Percentiles rank a stretch among this genome's conserved stretches.
phyloP scores from a whole-genome alignment of 441 rosid species.

The Euphorbia celastroides region DNA sequence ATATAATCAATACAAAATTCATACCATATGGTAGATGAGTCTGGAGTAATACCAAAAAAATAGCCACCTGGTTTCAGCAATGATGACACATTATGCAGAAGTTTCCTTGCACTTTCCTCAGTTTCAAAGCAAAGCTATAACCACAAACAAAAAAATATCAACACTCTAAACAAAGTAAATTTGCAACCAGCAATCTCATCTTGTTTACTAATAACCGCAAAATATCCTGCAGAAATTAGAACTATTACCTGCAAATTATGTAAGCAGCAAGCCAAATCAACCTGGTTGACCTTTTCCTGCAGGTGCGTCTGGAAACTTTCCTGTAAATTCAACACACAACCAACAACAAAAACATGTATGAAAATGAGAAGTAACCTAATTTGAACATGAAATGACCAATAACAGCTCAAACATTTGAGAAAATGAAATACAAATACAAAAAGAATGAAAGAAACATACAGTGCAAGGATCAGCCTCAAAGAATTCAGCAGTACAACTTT shows the following conservation, averaged over 20 bases:
- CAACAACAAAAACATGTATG: background rate
- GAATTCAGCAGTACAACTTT: conserved; percentile 61
- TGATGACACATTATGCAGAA: conserved; percentile 70
- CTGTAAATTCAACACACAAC: conserved; percentile 33
- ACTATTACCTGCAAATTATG: conserved; percentile 82
- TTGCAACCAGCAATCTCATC: background rate
- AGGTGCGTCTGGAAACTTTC: conserved; percentile 52
- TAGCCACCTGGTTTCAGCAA: conserved; percentile 94
- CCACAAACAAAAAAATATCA: conserved; percentile 7
- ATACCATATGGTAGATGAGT: conserved; percentile 98
- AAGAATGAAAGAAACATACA: conserved; percentile 28
- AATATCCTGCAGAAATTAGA: conserved; percentile 11
- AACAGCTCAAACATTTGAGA: background rate
- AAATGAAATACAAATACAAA: background rate
- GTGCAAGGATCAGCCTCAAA: conserved; percentile 80
- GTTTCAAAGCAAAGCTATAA: conserved; percentile 83
- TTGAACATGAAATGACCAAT: background rate
- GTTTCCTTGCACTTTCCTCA: conserved; percentile 86
- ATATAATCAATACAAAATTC: conserved; percentile 20
- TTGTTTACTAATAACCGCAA: background rate
- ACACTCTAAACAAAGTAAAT: background rate
- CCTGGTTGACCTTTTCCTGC: conserved; percentile 52
- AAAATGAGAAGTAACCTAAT: too few relatives aligned
- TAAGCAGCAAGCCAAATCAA: conserved; percentile 87
- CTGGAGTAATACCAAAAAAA: conserved; percentile 93